Percentiles rank a stretch among this genome's conserved stretches.
These are phyloP conservation scores for Talaromyces sp. DNA, from an alignment of 2,329 filamentous ascomycete species.

Conservation along the genomic window DNA sequence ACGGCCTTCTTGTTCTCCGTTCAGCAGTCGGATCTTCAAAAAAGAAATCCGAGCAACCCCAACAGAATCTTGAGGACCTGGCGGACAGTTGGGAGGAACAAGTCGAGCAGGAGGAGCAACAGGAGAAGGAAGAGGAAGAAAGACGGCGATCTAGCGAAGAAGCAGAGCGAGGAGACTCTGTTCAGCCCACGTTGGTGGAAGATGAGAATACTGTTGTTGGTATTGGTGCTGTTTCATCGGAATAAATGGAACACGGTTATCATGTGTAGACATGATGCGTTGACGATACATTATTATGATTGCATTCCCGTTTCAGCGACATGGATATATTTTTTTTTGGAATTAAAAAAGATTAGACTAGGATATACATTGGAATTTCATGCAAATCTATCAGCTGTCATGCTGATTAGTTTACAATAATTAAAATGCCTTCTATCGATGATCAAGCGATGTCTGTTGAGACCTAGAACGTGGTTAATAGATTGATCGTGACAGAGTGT, in stretches of 20 bases:
- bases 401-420: neutral
- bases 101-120: conserved; percentile 41
- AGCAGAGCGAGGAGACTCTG: neutral
- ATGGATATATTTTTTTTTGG: too few species aligned
- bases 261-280: neutral
- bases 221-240: neutral
- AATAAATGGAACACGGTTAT: neutral
- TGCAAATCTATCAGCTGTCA: neutral
- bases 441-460: neutral
- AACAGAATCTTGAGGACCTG: conserved; percentile 29
- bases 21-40: conserved; percentile 35
- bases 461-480: neutral
- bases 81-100: conserved; percentile 49
- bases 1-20: conserved; percentile 30
- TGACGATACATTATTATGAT: neutral
- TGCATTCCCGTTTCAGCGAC: neutral
- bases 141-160: conserved; percentile 12
- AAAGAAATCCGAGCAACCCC: conserved; percentile 17
- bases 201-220: neutral
- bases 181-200: neutral
- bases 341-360: neutral
- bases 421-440: neutral
- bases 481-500: neutral
- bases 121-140: conserved; percentile 20
- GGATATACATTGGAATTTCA: too few species aligned